Evolutionary conservation across 768 basidiomycete genomes (phyloP), one percentile per base, ranked within the genome.

Genomic region (Erythrobasidium yunnanense): DNA sequence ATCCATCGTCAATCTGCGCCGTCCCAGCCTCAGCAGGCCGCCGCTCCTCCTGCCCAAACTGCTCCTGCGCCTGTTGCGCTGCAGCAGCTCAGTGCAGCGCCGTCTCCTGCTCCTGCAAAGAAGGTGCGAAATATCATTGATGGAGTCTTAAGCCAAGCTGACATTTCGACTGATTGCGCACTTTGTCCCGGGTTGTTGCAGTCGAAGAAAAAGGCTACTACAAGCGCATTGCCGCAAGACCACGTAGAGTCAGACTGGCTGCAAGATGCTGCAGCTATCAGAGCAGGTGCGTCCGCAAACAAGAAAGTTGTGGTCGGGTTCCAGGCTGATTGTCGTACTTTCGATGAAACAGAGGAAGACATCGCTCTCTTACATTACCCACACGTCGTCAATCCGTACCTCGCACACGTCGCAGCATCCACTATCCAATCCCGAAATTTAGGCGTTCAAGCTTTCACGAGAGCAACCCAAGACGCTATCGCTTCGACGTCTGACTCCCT

Each of bases 341-440:
- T n/a, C n/a, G n/a, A n/a, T n/a, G n/a, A n/a, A n/a, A 49, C 49
- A 63, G 60, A 63, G 49, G 60, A 46, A 27, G 38, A 50, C 23
- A 6, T 23, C 13, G 60, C 32, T 32, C 29, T 63, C 23, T 23
- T 23, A 51, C 20, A 32, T 27, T 49, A 63, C 49, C 23, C 60
- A 11, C 46, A 63, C 25, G 32, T 63, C 17, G 25, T 50, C 42
- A 49, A 32, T 15, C 47, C 60, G 7, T 63, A 63, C 60, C 20
- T 63, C 22, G 60, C 45, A 15, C 20, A 23, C 20, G 13, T 47
- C 27, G 42, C 42, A 49, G 56, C 45, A 11, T 42, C 38, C 11
- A 42, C 38, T n/a, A 42, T n/a, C 38, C 11, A 11, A 11, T 11
- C 38, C n/a, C 38, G 38, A 42, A 42, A 42, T n/a, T 11, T n/a